Conservation (phyloP, 441 rosid species). For the Pelargonium myrrhifolium region DNA sequence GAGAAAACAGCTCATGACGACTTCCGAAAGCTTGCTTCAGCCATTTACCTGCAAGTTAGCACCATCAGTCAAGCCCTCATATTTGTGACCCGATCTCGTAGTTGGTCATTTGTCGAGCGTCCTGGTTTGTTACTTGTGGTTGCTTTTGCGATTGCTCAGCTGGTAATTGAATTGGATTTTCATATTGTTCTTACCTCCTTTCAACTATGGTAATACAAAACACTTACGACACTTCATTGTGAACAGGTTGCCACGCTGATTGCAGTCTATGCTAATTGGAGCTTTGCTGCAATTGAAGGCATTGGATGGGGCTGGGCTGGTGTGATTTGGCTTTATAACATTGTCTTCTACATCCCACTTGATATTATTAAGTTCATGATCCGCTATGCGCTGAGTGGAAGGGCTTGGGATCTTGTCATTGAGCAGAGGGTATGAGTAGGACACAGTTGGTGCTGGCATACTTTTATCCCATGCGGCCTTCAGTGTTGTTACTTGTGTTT, state of each 20-base stretch:
- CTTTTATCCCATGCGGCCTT: background rate
- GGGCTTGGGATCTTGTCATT: conserved; percentile 47
- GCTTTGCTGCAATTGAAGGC: conserved; percentile 39
- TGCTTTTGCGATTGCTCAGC: conserved; percentile 34
- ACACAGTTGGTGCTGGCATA: too few species aligned
- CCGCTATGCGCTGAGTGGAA: conserved; percentile 40
- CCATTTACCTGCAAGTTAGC: conserved; percentile 47
- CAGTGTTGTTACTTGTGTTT: conserved; percentile 10
- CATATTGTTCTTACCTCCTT: background rate
- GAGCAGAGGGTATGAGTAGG: conserved; percentile 36
- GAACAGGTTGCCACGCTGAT: conserved; percentile 38
- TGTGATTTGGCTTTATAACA: conserved; percentile 38
- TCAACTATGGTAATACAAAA: background rate
- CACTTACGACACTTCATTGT: background rate
- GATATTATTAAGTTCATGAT: conserved; percentile 41
- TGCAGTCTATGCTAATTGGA: conserved; percentile 43
- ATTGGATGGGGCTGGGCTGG: conserved; percentile 56
- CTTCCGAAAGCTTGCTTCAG: conserved; percentile 45
- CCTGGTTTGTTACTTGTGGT: conserved; percentile 30
- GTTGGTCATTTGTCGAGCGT: conserved; percentile 44
- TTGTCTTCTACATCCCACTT: conserved; percentile 36
- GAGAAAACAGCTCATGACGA: conserved; percentile 23
- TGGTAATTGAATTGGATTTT: conserved; percentile 23
- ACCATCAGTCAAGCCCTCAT: conserved; percentile 51
- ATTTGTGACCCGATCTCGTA: conserved; percentile 39